Percentiles rank a stretch among this genome's conserved stretches.
Evolutionary conservation across 352 stramenopile genomes (phyloP).

Genomic region (Phytophthora multivora): DNA sequence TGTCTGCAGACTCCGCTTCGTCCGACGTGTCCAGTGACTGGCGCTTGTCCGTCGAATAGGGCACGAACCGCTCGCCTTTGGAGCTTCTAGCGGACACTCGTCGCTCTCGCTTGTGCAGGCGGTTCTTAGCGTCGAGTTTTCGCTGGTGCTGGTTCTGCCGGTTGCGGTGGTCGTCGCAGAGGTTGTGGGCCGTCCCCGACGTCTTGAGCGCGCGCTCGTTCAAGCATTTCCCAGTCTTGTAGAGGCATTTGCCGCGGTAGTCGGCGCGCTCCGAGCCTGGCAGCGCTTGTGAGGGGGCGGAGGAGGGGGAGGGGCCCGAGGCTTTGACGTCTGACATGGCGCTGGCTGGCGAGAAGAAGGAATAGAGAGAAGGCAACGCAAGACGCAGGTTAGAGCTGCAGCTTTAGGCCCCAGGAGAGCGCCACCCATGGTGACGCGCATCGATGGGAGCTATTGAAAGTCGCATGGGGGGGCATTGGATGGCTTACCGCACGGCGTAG

Average conservation of each 20-base stretch:
- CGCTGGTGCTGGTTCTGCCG: constrained; percentile 88
- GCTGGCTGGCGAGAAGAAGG: constrained; percentile 7
- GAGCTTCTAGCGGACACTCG: constrained; percentile 5
- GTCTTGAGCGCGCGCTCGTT: constrained; percentile 89
- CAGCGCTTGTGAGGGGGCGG: constrained; percentile 8
- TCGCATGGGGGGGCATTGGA: background rate
- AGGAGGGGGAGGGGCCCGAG: too few species aligned
- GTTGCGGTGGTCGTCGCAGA: constrained; percentile 84
- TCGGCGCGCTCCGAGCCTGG: constrained; percentile 36
- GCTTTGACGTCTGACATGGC: constrained; percentile 27
- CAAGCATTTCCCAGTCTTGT: constrained; percentile 88
- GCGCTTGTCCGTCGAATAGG: constrained; percentile 27
- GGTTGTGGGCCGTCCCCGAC: constrained; percentile 79
- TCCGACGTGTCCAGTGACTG: constrained; percentile 5
- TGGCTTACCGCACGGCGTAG: constrained; percentile 5
- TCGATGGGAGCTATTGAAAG: background rate
- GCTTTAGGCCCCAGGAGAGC: constrained; percentile 11
- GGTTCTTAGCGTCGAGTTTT: constrained; percentile 88
- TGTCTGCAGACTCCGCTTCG: constrained; percentile 9
- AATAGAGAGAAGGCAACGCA: background rate
- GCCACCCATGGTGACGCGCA: constrained; percentile 8
- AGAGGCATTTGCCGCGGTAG: constrained; percentile 82
- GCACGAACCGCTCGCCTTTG: constrained; percentile 24
- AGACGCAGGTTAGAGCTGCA: constrained; percentile 13
- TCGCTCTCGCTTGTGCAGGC: constrained; percentile 68